Evolutionary conservation across 208 protist genomes (phyloP).

Genomic region (Herpetomonas tarakana): DNA sequence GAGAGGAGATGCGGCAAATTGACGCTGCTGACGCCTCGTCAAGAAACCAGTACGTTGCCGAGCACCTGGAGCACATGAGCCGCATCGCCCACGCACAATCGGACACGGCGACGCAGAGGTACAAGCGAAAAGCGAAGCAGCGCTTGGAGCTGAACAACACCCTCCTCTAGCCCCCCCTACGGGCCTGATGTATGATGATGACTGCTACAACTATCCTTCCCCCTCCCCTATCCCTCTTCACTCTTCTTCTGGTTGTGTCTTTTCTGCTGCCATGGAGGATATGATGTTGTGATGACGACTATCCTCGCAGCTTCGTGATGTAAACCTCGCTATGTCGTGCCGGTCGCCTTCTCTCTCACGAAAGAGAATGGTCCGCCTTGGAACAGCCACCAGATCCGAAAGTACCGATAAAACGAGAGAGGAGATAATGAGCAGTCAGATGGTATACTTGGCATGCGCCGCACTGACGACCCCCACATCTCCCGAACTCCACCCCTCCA

Average conservation of each 20-base stretch:
- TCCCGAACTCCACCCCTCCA: no score
- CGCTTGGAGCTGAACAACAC: conserved; percentile 14
- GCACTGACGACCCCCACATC: no score
- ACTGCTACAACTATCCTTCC: background rate
- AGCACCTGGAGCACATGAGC: conserved; percentile 21
- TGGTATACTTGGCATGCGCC: no score
- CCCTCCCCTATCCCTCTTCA: background rate
- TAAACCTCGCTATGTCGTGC: no score
- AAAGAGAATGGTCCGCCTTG: no score
- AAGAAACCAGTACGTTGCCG: conserved; percentile 27
- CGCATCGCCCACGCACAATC: conserved; percentile 8
- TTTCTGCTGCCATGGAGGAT: conserved; percentile 2
- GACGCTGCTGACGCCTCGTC: conserved; percentile 28
- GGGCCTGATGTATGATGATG: no score
- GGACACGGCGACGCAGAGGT: conserved; percentile 4
- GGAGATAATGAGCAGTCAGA: no score
- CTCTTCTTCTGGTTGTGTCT: background rate
- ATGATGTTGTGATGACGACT: no score
- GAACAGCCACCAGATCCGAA: no score
- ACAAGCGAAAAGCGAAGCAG: conserved; percentile 11
- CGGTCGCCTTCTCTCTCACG: no score
- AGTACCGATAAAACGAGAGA: no score
- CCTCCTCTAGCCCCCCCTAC: background rate
- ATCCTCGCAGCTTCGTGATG: no score
- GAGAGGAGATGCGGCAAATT: conserved; percentile 25